A percentile compares a stretch with the other conserved stretches of the same genome.
phyloP scores from a whole-genome alignment of 2,329 filamentous ascomycete genomes.

The Clarireedia paspali region DNA sequence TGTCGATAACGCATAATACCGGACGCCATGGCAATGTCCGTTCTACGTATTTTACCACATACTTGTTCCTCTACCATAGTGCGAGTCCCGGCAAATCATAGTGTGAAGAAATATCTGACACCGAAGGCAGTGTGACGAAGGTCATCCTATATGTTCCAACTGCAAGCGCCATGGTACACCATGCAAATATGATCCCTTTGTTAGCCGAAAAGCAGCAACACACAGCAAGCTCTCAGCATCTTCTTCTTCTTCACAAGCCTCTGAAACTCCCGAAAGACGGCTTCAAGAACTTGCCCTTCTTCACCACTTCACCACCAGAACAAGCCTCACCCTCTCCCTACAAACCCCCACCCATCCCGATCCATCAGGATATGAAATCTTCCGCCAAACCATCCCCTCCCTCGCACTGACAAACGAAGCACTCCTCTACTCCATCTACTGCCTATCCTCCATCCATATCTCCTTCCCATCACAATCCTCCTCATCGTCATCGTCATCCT shows the following conservation, averaged over 20 bases:
- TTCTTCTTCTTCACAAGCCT: background rate
- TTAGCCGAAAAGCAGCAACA: background rate
- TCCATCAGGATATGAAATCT: slow-evolving; percentile 2
- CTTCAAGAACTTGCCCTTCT: slow-evolving; percentile 18
- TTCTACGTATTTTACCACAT: too few species aligned
- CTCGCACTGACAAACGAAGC: slow-evolving; percentile 16
- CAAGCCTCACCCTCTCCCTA: slow-evolving; percentile 11
- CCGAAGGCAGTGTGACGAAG: slow-evolving; percentile 19
- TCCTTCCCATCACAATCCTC: too few species aligned
- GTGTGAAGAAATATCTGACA: background rate
- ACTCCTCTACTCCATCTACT: slow-evolving; percentile 17
- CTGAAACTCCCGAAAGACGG: slow-evolving; percentile 15
- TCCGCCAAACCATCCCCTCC: slow-evolving; percentile 9
- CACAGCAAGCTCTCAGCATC: background rate
- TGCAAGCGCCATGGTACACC: slow-evolving; percentile 15
- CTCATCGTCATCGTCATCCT: background rate
- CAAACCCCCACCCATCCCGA: background rate
- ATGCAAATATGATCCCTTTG: slow-evolving; percentile 12
- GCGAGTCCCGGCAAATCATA: too few species aligned
- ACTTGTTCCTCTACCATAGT: too few species aligned
- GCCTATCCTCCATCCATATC: slow-evolving; percentile 16
- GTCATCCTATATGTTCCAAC: slow-evolving; percentile 16
- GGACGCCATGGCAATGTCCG: too few species aligned
- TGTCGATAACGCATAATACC: too few species aligned
- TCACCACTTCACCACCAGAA: slow-evolving; percentile 17